Conservation (phyloP, 768 basidiomycete genomes). For the Kondoa malvinella region DNA sequence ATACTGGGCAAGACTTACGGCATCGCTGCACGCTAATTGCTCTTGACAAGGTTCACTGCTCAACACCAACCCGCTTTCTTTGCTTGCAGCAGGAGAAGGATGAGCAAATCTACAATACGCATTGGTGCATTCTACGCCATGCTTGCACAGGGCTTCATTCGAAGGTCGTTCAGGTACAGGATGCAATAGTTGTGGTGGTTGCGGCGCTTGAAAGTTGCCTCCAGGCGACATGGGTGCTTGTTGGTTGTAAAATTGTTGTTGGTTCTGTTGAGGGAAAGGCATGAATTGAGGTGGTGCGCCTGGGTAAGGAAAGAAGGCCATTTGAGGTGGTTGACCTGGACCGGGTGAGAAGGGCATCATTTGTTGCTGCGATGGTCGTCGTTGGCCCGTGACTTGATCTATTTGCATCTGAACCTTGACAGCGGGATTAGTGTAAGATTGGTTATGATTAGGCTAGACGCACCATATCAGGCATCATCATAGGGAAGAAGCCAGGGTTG, state of each 20-base stretch:
- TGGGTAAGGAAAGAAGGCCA: conserved; percentile 6
- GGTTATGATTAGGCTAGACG: not conserved
- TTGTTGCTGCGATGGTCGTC: not conserved
- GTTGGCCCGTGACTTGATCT: conserved; percentile 1
- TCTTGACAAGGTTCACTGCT: conserved; percentile 85
- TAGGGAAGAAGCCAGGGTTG: not conserved
- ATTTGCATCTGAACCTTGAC: not conserved
- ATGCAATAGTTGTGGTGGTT: conserved; percentile 20
- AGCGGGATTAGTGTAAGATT: no score
- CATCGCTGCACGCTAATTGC: conserved; percentile 74
- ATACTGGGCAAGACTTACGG: conserved; percentile 34
- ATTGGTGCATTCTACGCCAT: conserved; percentile 75
- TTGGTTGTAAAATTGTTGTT: conserved; percentile 24
- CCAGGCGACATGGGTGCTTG: not conserved
- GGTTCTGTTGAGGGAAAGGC: conserved; percentile 9
- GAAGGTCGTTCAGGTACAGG: conserved; percentile 32
- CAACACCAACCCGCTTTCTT: conserved; percentile 83
- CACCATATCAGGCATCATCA: conserved; percentile 2
- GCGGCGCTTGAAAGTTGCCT: not conserved
- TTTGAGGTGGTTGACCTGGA: not conserved
- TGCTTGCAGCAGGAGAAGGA: conserved; percentile 89
- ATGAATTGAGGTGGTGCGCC: conserved; percentile 6
- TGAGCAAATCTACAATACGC: conserved; percentile 78
- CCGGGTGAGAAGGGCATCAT: not conserved
- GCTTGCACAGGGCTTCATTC: conserved; percentile 58